Evolutionary conservation across 1,139 yeast genomes (phyloP).

Genomic region (Yamadazyma sp.): DNA sequence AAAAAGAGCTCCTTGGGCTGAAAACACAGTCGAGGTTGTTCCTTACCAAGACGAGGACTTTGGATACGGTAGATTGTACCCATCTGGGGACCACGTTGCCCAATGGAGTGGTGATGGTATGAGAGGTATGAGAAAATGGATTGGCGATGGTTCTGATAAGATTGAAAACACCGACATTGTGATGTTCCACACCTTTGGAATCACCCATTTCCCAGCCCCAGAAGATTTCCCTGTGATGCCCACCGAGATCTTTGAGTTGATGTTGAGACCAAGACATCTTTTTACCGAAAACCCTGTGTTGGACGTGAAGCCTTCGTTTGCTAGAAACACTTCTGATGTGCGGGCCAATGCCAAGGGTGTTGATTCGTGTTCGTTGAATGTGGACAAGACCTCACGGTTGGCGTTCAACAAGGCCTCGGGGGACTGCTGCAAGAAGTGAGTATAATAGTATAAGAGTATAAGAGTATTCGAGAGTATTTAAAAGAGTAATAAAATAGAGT

Average conservation of each 20-base stretch:
- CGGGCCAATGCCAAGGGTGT: slow-evolving; percentile 35
- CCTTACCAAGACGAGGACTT: slow-evolving; percentile 58
- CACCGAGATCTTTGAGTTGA: slow-evolving; percentile 72
- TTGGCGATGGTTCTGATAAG: slow-evolving; percentile 62
- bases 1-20: slow-evolving; percentile 84
- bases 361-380: slow-evolving; percentile 37
- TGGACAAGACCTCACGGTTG: slow-evolving; percentile 42
- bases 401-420: slow-evolving; percentile 28
- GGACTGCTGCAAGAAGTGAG: slow-evolving; percentile 3
- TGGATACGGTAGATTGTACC: slow-evolving; percentile 62
- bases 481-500: background rate
- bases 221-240: slow-evolving; percentile 93
- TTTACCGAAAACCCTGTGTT: slow-evolving; percentile 75
- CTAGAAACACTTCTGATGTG: slow-evolving; percentile 62
- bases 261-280: slow-evolving; percentile 77
- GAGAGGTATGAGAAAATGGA: slow-evolving; percentile 72
- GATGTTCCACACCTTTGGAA: slow-evolving; percentile 78
- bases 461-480: too few species aligned
- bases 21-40: slow-evolving; percentile 62
- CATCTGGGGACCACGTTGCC: slow-evolving; percentile 79
- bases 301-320: slow-evolving; percentile 70
- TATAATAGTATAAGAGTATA: too few species aligned
- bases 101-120: slow-evolving; percentile 78
- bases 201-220: slow-evolving; percentile 84
- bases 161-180: slow-evolving; percentile 71